These are phyloP conservation scores for Aureobasidium namibiae DNA, from an alignment of 2,329 filamentous ascomycete species.

Conservation along the genomic window DNA sequence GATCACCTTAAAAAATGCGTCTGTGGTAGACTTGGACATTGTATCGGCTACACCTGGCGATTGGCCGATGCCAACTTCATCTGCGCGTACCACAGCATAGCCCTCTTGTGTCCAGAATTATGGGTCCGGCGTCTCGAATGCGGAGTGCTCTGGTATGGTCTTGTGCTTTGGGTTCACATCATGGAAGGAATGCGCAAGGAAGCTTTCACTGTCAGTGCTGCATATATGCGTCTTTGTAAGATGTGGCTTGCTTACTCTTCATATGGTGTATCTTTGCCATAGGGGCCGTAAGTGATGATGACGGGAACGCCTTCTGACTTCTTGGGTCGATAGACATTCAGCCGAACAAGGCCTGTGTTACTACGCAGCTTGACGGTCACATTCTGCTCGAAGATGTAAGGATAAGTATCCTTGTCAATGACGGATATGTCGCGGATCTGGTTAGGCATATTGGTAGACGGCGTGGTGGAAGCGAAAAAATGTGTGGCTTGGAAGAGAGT, in stretches of 20 bases:
- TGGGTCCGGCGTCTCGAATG: constrained; percentile 6
- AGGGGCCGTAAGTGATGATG: constrained; percentile 2
- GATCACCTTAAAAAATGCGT: constrained; percentile 14
- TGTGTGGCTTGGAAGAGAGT: too few relatives aligned
- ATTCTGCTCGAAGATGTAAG: constrained; percentile 45
- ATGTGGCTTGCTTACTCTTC: not conserved
- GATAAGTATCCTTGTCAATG: constrained; percentile 28
- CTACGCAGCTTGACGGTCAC: constrained; percentile 37
- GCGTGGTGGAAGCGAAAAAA: too few relatives aligned
- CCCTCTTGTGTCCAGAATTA: not conserved
- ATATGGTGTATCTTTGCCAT: not conserved
- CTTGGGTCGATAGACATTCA: constrained; percentile 45
- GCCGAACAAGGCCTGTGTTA: constrained; percentile 35
- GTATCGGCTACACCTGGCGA: constrained; percentile 44
- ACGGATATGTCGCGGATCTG: constrained; percentile 26
- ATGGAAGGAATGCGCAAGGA: not conserved
- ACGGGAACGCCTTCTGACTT: not conserved
- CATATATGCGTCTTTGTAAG: too few relatives aligned
- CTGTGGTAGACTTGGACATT: constrained; percentile 42
- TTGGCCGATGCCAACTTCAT: constrained; percentile 44
- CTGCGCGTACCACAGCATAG: constrained; percentile 29
- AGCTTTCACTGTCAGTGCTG: not conserved
- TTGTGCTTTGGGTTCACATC: not conserved
- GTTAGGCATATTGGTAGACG: constrained; percentile 14
- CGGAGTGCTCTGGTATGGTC: not conserved